Evolutionary conservation across 1,284 basidiomycete genomes (phyloP).

Genomic region (Vanrija pseudolonga): DNA sequence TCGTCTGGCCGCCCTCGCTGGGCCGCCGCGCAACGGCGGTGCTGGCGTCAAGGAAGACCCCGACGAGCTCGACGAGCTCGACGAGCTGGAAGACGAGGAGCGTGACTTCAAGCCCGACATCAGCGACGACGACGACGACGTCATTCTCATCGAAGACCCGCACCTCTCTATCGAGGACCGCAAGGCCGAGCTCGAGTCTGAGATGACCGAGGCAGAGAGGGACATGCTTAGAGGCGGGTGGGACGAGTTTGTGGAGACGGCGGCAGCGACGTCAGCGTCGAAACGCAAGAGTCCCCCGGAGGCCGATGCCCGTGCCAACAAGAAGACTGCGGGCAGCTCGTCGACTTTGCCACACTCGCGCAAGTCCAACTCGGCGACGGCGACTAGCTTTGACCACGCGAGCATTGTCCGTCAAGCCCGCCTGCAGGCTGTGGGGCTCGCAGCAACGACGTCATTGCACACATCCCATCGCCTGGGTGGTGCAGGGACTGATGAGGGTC

Average conservation of each 20-base stretch:
- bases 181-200: conserved; percentile 35
- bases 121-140: conserved; percentile 6
- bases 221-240: background rate
- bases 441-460: conserved; percentile 2
- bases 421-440: conserved; percentile 21
- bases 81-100: background rate
- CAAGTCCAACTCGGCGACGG: background rate
- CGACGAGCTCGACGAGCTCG: background rate
- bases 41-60: background rate
- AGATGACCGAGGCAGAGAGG: conserved; percentile 36
- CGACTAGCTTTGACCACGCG: background rate
- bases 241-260: conserved; percentile 5
- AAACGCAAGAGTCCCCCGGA: background rate
- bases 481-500: background rate
- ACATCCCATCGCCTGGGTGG: background rate
- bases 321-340: background rate
- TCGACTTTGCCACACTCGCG: background rate
- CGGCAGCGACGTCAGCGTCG: background rate
- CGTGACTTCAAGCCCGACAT: no score
- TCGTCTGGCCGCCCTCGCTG: conserved; percentile 24
- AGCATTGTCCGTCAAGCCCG: conserved; percentile 19
- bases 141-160: conserved; percentile 26
- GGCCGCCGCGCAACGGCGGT: background rate
- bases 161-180: conserved; percentile 26
- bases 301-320: background rate